These are phyloP conservation scores for Sordaria brevicollis DNA, from an alignment of 495 filamentous ascomycete genomes.

Conservation along the genomic window DNA sequence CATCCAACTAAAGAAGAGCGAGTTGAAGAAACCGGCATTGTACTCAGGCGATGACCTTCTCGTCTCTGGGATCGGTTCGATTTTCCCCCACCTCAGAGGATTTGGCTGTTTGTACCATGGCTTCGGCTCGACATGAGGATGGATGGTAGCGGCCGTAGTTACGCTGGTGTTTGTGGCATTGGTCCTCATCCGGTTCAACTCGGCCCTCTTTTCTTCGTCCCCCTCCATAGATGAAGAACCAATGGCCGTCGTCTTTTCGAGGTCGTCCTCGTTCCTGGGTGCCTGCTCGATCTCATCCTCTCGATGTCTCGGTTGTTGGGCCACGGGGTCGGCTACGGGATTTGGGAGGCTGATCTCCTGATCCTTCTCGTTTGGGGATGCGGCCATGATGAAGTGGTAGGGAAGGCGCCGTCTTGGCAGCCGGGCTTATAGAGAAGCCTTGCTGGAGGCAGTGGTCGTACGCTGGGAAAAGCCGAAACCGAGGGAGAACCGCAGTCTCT, in stretches of 20 bases:
- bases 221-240: background rate
- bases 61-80: conserved; percentile 50
- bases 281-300: conserved; percentile 4
- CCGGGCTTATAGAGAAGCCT: background rate
- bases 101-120: conserved; percentile 54
- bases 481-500: background rate
- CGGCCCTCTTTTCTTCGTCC: conserved; percentile 8
- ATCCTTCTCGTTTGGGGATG: background rate
- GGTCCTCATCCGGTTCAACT: conserved; percentile 33
- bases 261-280: conserved; percentile 2
- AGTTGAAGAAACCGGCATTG: conserved; percentile 48
- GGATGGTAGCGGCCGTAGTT: conserved; percentile 18
- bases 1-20: conserved; percentile 59
- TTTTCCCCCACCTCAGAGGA: conserved; percentile 49
- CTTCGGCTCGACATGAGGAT: conserved; percentile 26
- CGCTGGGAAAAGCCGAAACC: background rate
- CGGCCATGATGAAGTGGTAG: background rate
- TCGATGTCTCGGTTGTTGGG: background rate
- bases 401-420: background rate
- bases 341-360: background rate
- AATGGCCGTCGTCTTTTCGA: background rate
- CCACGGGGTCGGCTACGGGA: conserved; percentile 1
- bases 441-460: background rate
- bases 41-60: conserved; percentile 46
- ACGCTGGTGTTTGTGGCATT: conserved; percentile 36